Percentiles rank a stretch among this genome's conserved stretches.
These are phyloP conservation scores for Tritrichomonas musculus DNA, from an alignment of 208 protist species.

Conservation along the genomic window DNA sequence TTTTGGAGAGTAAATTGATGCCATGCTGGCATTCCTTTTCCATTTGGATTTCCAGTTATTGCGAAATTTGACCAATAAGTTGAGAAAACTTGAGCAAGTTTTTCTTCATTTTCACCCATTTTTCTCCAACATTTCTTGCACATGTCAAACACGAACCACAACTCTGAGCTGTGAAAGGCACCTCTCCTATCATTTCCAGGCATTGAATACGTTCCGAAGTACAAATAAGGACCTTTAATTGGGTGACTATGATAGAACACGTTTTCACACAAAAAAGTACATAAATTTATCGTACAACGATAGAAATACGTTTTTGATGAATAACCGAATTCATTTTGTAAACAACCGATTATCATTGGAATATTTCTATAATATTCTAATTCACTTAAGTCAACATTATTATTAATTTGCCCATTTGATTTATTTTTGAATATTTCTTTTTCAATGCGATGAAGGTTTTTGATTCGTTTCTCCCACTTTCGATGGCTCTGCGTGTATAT, in stretches of 20 bases:
- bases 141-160: neutral
- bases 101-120: neutral
- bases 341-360: neutral
- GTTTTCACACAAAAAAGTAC: neutral
- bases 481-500: neutral
- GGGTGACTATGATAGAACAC: neutral
- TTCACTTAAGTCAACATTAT: no score
- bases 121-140: neutral
- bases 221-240: neutral
- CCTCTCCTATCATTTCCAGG: neutral
- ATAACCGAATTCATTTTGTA: neutral
- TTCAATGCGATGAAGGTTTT: no score
- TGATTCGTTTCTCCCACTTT: no score
- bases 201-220: no score
- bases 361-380: neutral
- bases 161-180: neutral
- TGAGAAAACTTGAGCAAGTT: neutral
- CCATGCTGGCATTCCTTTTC: neutral
- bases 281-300: neutral
- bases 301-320: neutral
- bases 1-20: neutral
- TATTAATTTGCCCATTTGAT: no score
- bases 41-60: neutral
- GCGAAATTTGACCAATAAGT: neutral
- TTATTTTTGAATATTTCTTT: no score